Evolutionary conservation across 2,329 filamentous ascomycete genomes (phyloP), one percentile per base, ranked within the genome.

Genomic region (Ceratocystis smalleyi): DNA sequence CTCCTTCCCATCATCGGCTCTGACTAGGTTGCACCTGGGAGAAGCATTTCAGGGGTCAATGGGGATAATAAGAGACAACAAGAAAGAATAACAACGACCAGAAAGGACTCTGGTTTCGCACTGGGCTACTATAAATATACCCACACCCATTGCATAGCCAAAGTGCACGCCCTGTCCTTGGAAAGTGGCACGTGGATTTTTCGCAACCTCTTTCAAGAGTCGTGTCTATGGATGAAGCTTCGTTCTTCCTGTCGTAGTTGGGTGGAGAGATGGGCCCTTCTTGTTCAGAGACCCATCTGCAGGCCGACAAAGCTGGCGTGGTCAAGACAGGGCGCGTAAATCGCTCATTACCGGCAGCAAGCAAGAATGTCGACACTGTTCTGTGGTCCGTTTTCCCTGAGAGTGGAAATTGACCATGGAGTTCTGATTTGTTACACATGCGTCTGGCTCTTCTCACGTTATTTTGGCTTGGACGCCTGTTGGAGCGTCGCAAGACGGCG

Each of bases 41-140:
- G 27, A 35, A 57, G 27, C 30, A 57, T 57, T 57, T 57, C 54
- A 57, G 54, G 54, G 54, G 54, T 57, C 54, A 57, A 30, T 57
- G 54, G 47, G 47, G 19, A 57, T 57, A 32, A 57, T 35, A 57
- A 57, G 24, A 57, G 54, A 57, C 27, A 57, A 32, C 24, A 57
- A 57, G 54, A 40, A 35, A 57, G 54, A 57, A 57, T 35, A 57
- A 57, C 54, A 57, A n/a, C 54, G 32, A 3, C 30, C 8, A 57
- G 54, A 24, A 57, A 51, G 19, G 45, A 47, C 10, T 51, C 27
- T 8, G 6, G 27, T 57, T 57, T 57, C 54, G 54, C 54, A 57
- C 54, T 57, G 54, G 27, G 54, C 5, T 57, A 15, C 27, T 7
- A 32, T 57, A 12, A 35, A 57, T 57, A 57, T 57, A 30, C 7